A percentile compares a stretch with the other conserved stretches of the same genome.
Conservation (phyloP, 1,139 yeast species). For the Debaryomyces sp. region DNA sequence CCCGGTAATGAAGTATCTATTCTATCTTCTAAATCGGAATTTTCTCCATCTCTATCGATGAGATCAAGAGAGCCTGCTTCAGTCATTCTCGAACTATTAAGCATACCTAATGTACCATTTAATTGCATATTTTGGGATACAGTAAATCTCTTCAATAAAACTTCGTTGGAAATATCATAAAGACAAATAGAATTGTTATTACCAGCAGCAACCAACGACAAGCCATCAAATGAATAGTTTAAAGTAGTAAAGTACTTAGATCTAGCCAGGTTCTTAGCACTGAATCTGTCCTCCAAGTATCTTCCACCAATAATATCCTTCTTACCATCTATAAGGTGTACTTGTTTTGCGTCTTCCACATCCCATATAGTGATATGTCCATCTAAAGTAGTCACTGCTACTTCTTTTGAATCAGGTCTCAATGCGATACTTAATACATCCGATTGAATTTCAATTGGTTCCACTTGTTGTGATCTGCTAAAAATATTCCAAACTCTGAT, state of each 20-base stretch:
- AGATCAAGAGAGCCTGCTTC: conserved; percentile 79
- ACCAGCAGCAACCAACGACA: conserved; percentile 88
- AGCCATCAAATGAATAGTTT: conserved; percentile 87
- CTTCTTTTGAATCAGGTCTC: conserved; percentile 90
- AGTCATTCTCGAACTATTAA: conserved; percentile 83
- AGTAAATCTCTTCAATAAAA: conserved; percentile 74
- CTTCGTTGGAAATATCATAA: conserved; percentile 88
- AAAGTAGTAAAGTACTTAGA: conserved; percentile 83
- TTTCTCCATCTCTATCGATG: conserved; percentile 83
- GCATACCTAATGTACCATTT: conserved; percentile 81
- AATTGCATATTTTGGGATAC: conserved; percentile 88
- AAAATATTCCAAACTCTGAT: conserved; percentile 92
- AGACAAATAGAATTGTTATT: conserved; percentile 88
- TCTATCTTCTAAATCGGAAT: conserved; percentile 84
- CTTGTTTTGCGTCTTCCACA: conserved; percentile 77
- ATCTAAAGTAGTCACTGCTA: conserved; percentile 86
- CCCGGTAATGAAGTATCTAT: conserved; percentile 83
- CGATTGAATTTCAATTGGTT: conserved; percentile 82
- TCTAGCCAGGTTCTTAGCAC: conserved; percentile 78
- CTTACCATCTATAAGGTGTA: conserved; percentile 82
- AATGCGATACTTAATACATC: conserved; percentile 85
- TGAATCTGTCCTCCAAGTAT: conserved; percentile 77
- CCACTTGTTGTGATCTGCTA: conserved; percentile 81
- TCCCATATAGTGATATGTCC: conserved; percentile 88
- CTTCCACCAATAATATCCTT: conserved; percentile 90